Percentiles rank a stretch among this genome's conserved stretches.
Conservation (phyloP, 768 basidiomycete genomes). For the Phylloporus sp. region DNA sequence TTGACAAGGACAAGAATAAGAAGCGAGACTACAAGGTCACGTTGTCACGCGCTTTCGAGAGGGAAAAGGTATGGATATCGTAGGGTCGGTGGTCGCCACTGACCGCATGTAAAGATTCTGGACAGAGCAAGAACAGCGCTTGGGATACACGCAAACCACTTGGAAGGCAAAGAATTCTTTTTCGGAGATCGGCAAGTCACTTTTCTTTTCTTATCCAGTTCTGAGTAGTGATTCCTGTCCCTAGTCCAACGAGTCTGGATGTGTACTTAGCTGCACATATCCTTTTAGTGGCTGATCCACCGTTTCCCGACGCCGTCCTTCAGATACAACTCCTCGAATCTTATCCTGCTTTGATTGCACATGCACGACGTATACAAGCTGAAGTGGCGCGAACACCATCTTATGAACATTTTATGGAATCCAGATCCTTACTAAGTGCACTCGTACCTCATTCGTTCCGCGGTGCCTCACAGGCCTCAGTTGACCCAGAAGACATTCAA, state of each 20-base stretch:
- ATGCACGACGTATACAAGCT: conserved; percentile 52
- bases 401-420: conserved; percentile 15
- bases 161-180: conserved; percentile 50
- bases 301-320: conserved; percentile 59
- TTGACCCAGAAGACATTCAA: conserved; percentile 41
- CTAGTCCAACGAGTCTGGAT: conserved; percentile 62
- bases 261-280: conserved; percentile 65
- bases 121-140: conserved; percentile 56
- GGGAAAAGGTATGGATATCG: conserved; percentile 53
- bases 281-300: conserved; percentile 53
- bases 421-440: conserved; percentile 32
- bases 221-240: not conserved
- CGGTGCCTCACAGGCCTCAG: conserved; percentile 9
- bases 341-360: conserved; percentile 55
- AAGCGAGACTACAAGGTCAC: conserved; percentile 34
- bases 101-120: conserved; percentile 42
- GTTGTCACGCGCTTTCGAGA: conserved; percentile 56
- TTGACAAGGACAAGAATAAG: conserved; percentile 32
- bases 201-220: not conserved
- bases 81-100: not conserved
- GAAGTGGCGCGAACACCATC: conserved; percentile 27
- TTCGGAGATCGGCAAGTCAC: conserved; percentile 46
- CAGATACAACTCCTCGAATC: conserved; percentile 50
- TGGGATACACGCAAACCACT: conserved; percentile 53
- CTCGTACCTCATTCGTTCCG: conserved; percentile 35